Conservation (phyloP, 306 rosid species). For the peach (Prunus persica) region DNA sequence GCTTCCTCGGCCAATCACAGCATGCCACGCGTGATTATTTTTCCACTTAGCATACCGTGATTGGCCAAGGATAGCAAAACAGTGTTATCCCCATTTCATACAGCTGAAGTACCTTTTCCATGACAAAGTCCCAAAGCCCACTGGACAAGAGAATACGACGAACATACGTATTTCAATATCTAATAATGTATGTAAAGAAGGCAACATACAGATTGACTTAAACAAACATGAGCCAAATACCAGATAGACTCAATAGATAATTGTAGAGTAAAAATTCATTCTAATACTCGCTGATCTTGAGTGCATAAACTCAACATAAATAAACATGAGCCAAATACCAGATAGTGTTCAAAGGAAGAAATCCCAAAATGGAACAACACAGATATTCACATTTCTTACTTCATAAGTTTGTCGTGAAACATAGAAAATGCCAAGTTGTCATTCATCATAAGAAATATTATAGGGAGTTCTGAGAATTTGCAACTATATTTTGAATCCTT, state of each 20-base stretch:
- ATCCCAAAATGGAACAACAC: neutral
- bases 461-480: neutral
- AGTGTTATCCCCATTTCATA: too few species aligned
- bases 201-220: neutral
- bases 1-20: too few species aligned
- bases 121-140: neutral
- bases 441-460: conserved; percentile 3
- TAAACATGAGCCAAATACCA: neutral
- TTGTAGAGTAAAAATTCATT: neutral
- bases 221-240: too few species aligned
- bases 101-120: neutral
- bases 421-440: neutral
- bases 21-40: too few species aligned
- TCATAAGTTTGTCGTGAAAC: neutral
- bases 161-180: neutral
- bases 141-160: neutral
- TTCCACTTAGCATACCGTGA: too few species aligned
- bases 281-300: neutral
- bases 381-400: neutral
- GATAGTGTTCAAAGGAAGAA: neutral
- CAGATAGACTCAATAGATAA: neutral
- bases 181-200: neutral
- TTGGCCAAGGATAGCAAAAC: too few species aligned
- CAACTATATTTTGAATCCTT: neutral
- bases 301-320: neutral